A percentile compares a stretch with the other conserved stretches of the same genome.
phyloP scores from a whole-genome alignment of 441 rosid genomes.

The Adansonia grandidieri region DNA sequence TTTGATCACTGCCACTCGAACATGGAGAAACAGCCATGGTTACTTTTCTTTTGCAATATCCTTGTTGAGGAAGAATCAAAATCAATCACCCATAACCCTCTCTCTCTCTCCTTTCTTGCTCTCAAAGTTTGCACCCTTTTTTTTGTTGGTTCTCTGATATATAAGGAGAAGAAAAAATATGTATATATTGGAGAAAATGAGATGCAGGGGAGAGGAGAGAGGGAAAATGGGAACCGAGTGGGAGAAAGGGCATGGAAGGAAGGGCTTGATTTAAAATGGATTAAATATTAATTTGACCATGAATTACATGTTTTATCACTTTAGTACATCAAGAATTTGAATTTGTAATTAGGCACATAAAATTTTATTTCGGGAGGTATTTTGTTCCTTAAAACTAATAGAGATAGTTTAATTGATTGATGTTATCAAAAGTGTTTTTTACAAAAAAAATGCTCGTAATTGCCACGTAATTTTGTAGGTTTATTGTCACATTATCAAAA shows the following conservation, averaged over 20 bases:
- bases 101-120: constrained; percentile 5
- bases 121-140: constrained; percentile 25
- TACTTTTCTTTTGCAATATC: constrained; percentile 14
- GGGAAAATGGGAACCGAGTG: not conserved
- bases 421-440: too few species aligned
- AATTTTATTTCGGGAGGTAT: too few species aligned
- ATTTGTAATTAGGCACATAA: not conserved
- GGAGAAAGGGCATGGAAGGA: constrained; percentile 26
- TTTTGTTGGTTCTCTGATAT: constrained; percentile 23
- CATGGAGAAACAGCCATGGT: constrained; percentile 60
- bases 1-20: constrained; percentile 45
- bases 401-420: too few species aligned
- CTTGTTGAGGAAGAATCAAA: constrained; percentile 39
- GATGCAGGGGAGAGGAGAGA: not conserved
- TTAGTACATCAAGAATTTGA: not conserved
- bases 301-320: not conserved
- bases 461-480: too few species aligned
- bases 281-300: not conserved
- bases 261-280: constrained; percentile 23
- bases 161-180: constrained; percentile 28
- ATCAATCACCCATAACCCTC: constrained; percentile 34
- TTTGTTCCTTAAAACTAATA: too few species aligned
- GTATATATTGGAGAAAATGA: not conserved
- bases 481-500: too few species aligned
- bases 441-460: too few species aligned